Evolutionary conservation across 2,329 filamentous ascomycete species (phyloP).

Genomic region (Venturiaceae sp.): DNA sequence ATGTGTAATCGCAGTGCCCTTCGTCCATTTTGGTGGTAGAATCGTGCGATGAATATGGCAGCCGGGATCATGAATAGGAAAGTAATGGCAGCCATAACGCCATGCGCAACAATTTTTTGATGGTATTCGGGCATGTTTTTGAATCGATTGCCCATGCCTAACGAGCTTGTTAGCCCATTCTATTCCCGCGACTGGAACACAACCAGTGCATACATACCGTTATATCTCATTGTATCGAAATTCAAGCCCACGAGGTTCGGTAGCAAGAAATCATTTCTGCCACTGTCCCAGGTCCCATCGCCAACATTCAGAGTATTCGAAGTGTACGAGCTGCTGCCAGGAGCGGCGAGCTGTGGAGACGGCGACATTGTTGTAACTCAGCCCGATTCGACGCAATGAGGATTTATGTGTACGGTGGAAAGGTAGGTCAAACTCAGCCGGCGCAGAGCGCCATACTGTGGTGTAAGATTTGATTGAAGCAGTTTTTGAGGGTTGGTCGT

Average conservation of each 20-base stretch:
- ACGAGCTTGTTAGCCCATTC: background rate
- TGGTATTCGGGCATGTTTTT: constrained; percentile 60
- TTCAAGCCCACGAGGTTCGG: constrained; percentile 69
- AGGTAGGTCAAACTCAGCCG: background rate
- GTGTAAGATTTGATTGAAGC: background rate
- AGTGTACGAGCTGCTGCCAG: constrained; percentile 63
- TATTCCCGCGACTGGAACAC: background rate
- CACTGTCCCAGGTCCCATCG: constrained; percentile 75
- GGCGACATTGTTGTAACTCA: background rate
- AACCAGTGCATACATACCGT: constrained; percentile 47
- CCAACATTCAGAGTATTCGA: constrained; percentile 68
- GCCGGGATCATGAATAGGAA: constrained; percentile 66
- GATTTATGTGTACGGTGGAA: background rate
- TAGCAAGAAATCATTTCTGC: constrained; percentile 66
- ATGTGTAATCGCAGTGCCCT: constrained; percentile 60
- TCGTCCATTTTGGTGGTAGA: constrained; percentile 53
- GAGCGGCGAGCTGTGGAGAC: constrained; percentile 32
- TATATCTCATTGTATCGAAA: constrained; percentile 75
- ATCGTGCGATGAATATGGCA: constrained; percentile 65
- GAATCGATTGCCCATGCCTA: constrained; percentile 78
- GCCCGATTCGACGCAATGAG: background rate
- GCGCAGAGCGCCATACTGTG: background rate
- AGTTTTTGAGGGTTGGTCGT: background rate
- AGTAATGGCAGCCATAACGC: constrained; percentile 58
- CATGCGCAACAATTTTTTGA: constrained; percentile 60